Percentiles rank a stretch among this genome's conserved stretches.
phyloP scores from a whole-genome alignment of 768 basidiomycete genomes.

The Kwoniella sp. region DNA sequence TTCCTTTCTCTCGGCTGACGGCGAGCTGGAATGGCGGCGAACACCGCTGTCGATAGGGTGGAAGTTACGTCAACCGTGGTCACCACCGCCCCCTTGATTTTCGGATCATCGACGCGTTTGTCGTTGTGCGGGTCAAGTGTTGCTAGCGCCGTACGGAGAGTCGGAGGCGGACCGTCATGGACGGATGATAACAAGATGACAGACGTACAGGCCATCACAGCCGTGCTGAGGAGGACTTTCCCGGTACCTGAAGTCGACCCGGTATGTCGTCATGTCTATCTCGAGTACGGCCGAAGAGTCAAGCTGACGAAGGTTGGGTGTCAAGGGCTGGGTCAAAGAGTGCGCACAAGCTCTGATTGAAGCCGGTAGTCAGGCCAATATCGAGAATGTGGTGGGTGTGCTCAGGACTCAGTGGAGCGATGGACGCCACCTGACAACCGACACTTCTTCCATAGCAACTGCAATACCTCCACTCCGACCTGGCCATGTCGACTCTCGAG shows the following conservation, averaged over 20 bases:
- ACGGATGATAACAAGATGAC: too few relatives aligned
- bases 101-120: too few relatives aligned
- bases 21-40: too few relatives aligned
- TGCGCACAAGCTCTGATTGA: conserved; percentile 21
- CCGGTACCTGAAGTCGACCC: conserved; percentile 27
- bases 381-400: conserved; percentile 19
- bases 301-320: background rate
- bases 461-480: conserved; percentile 41
- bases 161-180: too few relatives aligned
- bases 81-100: too few relatives aligned
- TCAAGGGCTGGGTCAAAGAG: conserved; percentile 30
- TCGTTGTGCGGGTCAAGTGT: too few relatives aligned
- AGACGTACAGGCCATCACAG: conserved; percentile 11
- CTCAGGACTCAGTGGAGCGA: background rate
- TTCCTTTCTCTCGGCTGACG: too few relatives aligned
- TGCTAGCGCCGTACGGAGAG: too few relatives aligned
- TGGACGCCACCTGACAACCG: background rate
- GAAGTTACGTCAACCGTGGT: conserved; percentile 9
- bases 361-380: conserved; percentile 8
- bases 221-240: conserved; percentile 20
- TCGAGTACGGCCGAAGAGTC: too few relatives aligned
- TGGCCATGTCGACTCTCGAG: conserved; percentile 35
- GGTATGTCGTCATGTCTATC: conserved; percentile 13
- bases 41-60: background rate
- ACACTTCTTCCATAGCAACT: conserved; percentile 13